Base-by-base conservation (phyloP, 352 stramenopile genomes). In the Pythium folliculosum region DNA sequence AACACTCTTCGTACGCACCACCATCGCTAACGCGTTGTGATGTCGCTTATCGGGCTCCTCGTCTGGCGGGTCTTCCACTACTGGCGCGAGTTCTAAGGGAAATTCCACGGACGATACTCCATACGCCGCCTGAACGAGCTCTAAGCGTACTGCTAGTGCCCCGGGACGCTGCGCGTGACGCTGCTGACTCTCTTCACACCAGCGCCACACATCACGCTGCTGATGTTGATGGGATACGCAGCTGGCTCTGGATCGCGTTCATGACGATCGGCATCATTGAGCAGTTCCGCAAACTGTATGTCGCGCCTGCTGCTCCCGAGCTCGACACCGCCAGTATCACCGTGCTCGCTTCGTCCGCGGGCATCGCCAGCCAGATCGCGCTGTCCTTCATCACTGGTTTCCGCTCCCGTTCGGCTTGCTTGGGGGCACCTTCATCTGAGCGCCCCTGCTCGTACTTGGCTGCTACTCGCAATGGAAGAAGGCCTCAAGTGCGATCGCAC, bases 331-430 rank as follows among this genome's bases (percentile, higher is more conserved):
- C 38, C 9, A 7, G 12, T 12, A 19, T 45, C 12, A 45, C 38
- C 16, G 38, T 69, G 30, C 40, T 83, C 17, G 54, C 71, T 2
- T 79, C 70, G n/a, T 58, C 60, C 9, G 54, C 66, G 0, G 67
- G 68, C 9, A 53, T 68, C 44, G 32, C 56, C 3, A 69, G 70
- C 5, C 73, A 77, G 58, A 50, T 75, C 1, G 17, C 38, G 13
- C 35, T 61, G 27, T 32, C 27, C 27, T 32, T 32, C 27, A 32
- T 32, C 2, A 65, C 81, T n/a, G 79, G 75, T 85, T 81, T 38
- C 77, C 79, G 12, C 44, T 87, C 22, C 70, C 79, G 10, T 85
- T 83, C 54, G 65, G 65, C n/a, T 37, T 56, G 21, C 44, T 61
- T 27, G 17, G 76, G 3, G 73, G 62, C 5, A 77, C 70, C 10